These are phyloP conservation scores for Venturia asperata DNA, from an alignment of 2,329 filamentous ascomycete genomes.

Conservation along the genomic window DNA sequence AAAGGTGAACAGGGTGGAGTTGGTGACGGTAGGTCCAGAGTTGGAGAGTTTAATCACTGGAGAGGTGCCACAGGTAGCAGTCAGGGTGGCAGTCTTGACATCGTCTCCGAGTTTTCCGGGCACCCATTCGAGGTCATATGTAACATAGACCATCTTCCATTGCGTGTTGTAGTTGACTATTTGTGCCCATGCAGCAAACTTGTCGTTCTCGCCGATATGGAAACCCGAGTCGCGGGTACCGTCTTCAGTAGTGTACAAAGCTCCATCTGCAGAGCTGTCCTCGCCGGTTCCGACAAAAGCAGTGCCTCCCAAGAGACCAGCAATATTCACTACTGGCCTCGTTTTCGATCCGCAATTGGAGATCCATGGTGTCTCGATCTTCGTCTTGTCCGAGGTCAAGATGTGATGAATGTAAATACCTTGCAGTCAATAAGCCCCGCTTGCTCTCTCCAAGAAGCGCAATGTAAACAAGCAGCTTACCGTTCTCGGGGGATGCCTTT, in stretches of 20 bases:
- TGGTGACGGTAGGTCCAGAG: slow-evolving; percentile 7
- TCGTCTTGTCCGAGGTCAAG: slow-evolving; percentile 13
- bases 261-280: slow-evolving; percentile 15
- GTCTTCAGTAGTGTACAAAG: slow-evolving; percentile 17
- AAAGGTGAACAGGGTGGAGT: neutral
- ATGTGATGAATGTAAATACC: slow-evolving; percentile 18
- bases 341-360: slow-evolving; percentile 11
- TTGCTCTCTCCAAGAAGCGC: no score
- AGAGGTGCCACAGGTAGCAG: slow-evolving; percentile 8
- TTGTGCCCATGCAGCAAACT: slow-evolving; percentile 1
- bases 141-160: neutral
- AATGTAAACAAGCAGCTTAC: neutral
- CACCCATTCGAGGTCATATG: slow-evolving; percentile 17
- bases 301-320: slow-evolving; percentile 10
- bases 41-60: slow-evolving; percentile 12
- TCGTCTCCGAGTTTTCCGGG: slow-evolving; percentile 16
- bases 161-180: slow-evolving; percentile 18
- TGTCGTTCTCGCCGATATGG: slow-evolving; percentile 11
- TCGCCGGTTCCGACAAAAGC: slow-evolving; percentile 17
- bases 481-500: neutral
- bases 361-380: slow-evolving; percentile 9
- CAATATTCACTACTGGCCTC: slow-evolving; percentile 7
- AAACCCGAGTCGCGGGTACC: slow-evolving; percentile 9
- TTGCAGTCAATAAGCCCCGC: neutral
- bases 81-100: slow-evolving; percentile 10